Base-by-base conservation (phyloP, 2,329 filamentous ascomycete genomes). In the Colletotrichum sp. region DNA sequence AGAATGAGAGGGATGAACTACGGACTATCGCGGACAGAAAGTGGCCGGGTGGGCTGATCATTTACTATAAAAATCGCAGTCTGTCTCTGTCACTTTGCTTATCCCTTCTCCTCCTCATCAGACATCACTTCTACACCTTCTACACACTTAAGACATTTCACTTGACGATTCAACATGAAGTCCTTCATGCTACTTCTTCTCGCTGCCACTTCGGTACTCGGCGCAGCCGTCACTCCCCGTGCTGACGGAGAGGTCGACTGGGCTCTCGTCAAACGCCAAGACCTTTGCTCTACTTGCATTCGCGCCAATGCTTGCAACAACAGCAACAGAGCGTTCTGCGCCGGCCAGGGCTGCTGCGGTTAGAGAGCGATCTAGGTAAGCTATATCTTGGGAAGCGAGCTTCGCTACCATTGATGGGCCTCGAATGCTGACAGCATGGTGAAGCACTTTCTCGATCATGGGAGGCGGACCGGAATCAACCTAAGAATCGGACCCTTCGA, bases 301-400 rank as follows among this genome's bases (percentile, higher is more conserved):
- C 44, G 44, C 44, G 44, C 44, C 44, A 24, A 24, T 24, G 44
- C 44, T 52, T 52, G 44, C 44, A 52, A 21, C 44, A 52, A 52
- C 44, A 52, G 44, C 44, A 52, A 52, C 44, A 52, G 44, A 21
- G 44, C 44, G 1, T 52, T 52, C 44, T 52, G n/a, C n/a, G 44
- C 44, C 0, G 44, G 44, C 1, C 44, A 52, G 12, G 44, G 44
- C 44, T 52, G 44, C 10, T 52, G 44, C n/a, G 1, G 1, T 21
- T 52, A 21, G 2, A 2, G 6, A 0, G 6, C 5, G 44, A 8
- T 2, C 0, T 13, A 0, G 44, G n/a, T 52, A 52, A 52, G 44
- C 44, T 52, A 0, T 8, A 13, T 13, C 4, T 52, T 44, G 18
- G 5, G 18, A 44, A 12, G 28, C 28, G 8, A 28, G 28, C 1